Evolutionary conservation across 1,139 yeast genomes (phyloP).

Genomic region (Spathaspora sp.): DNA sequence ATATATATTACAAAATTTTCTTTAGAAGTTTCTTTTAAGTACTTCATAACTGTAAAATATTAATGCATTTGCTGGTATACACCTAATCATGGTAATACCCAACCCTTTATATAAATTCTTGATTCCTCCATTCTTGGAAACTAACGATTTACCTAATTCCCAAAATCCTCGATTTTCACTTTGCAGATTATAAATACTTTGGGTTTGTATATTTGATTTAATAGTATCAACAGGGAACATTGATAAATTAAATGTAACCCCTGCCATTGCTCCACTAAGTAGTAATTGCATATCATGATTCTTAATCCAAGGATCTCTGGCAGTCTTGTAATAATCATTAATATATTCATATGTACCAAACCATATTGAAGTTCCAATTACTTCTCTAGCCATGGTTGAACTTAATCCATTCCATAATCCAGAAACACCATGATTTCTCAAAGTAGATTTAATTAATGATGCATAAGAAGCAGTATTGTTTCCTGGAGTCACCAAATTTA

Average conservation of each 20-base stretch:
- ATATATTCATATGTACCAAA: constrained; percentile 81
- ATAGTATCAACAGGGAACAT: constrained; percentile 90
- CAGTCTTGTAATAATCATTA: constrained; percentile 34
- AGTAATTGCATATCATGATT: constrained; percentile 56
- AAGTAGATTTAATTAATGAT: constrained; percentile 42
- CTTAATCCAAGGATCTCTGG: constrained; percentile 17
- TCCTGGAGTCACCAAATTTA: constrained; percentile 32
- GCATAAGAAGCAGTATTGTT: constrained; percentile 16
- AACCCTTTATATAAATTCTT: constrained; percentile 79
- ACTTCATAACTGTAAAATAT: constrained; percentile 80
- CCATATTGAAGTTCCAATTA: constrained; percentile 93
- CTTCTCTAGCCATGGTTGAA: constrained; percentile 81
- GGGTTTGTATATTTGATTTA: constrained; percentile 84
- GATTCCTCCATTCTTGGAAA: constrained; percentile 51
- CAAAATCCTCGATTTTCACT: constrained; percentile 31
- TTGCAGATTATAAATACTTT: constrained; percentile 24
- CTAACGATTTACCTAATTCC: constrained; percentile 30
- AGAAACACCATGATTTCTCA: constrained; percentile 51
- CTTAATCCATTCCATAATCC: constrained; percentile 81
- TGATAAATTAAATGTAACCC: constrained; percentile 74
- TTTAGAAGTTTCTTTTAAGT: constrained; percentile 43
- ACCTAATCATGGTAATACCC: constrained; percentile 76
- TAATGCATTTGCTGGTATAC: constrained; percentile 87
- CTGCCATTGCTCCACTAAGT: constrained; percentile 84
- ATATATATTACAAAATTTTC: not conserved